phyloP scores from a whole-genome alignment of 345 rosid genomes.

The Eucalyptus cloeziana region DNA sequence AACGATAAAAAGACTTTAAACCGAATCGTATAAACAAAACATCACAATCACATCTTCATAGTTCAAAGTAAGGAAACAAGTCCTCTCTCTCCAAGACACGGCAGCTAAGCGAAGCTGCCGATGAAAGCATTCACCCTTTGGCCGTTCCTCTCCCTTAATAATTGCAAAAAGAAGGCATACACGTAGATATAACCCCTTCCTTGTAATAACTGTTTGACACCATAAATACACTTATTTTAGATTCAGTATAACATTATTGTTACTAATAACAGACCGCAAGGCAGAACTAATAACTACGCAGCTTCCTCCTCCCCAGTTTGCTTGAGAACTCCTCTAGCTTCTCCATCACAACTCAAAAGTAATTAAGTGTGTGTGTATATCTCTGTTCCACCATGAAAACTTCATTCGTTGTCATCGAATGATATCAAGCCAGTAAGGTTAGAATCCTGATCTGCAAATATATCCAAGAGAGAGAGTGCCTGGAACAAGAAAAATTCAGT shows the following conservation, averaged over 20 bases:
- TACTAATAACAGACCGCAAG: background rate
- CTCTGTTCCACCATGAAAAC: background rate
- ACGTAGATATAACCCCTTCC: background rate
- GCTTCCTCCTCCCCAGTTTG: background rate
- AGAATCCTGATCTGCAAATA: slow-evolving; percentile 45
- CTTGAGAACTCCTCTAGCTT: background rate
- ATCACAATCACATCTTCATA: background rate
- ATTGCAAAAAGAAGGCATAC: background rate
- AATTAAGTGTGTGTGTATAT: background rate
- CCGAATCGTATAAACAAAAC: background rate
- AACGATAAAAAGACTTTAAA: background rate
- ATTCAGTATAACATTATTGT: background rate
- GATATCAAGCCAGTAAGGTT: background rate
- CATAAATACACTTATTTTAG: background rate
- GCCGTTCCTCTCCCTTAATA: background rate
- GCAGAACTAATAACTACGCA: background rate
- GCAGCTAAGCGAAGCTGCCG: background rate
- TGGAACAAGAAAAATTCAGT: background rate
- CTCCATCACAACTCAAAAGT: background rate
- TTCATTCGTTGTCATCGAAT: background rate
- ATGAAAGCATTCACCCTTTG: background rate
- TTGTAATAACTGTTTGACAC: background rate
- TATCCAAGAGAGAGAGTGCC: slow-evolving; percentile 89
- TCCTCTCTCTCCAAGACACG: background rate
- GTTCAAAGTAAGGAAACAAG: background rate